These are phyloP conservation scores for Sporothrix schenckii DNA, from an alignment of 2,329 filamentous ascomycete species.

Conservation along the genomic window DNA sequence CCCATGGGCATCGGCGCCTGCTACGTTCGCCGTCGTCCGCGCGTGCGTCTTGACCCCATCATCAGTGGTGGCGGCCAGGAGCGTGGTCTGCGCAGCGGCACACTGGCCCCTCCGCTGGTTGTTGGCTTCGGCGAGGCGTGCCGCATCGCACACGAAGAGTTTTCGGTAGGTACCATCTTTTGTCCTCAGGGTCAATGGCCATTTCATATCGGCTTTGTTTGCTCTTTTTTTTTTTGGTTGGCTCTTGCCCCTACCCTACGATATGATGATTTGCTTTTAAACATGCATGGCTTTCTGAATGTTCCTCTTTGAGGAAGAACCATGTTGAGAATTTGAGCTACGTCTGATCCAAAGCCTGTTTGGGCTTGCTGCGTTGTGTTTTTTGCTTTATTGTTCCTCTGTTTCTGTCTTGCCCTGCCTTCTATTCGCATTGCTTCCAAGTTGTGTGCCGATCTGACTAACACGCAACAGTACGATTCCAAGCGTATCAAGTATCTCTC, in stretches of 20 bases:
- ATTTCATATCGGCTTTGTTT: constrained; percentile 32
- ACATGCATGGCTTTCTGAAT: constrained; percentile 93
- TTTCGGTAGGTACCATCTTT: constrained; percentile 69
- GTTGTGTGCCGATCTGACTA: constrained; percentile 19
- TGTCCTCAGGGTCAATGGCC: background rate
- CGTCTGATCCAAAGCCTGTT: constrained; percentile 54
- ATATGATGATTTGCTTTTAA: constrained; percentile 76
- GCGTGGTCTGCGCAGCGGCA: constrained; percentile 90
- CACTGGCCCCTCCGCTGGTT: constrained; percentile 82
- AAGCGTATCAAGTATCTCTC: constrained; percentile 83
- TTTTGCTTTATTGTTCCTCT: constrained; percentile 26
- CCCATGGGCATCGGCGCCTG: constrained; percentile 97
- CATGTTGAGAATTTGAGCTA: constrained; percentile 65
- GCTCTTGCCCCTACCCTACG: constrained; percentile 29
- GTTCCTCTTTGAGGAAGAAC: constrained; percentile 58
- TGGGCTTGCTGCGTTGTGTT: background rate
- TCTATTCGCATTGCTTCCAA: background rate
- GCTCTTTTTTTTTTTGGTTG: constrained; percentile 37
- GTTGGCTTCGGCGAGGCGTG: constrained; percentile 97
- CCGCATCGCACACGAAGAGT: constrained; percentile 84
- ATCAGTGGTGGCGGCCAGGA: constrained; percentile 97
- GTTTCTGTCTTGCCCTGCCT: background rate
- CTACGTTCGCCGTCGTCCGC: constrained; percentile 87
- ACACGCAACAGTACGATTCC: constrained; percentile 73
- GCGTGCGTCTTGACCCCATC: constrained; percentile 91